These are phyloP conservation scores for Solanum hybrid DNA, from an alignment of 305 asterid genomes.

Conservation along the genomic window DNA sequence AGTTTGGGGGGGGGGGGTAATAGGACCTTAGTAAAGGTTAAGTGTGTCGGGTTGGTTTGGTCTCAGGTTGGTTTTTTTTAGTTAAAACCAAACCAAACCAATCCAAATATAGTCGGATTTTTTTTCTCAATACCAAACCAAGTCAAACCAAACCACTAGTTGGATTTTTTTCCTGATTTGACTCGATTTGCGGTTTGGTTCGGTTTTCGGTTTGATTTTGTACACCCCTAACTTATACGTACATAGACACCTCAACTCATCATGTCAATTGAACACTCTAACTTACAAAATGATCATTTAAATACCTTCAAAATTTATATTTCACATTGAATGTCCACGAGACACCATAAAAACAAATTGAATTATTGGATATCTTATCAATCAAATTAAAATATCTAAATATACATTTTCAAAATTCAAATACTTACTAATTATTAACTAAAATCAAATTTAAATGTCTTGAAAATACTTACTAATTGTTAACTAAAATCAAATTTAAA, in stretches of 20 bases:
- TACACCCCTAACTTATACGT: too few species aligned
- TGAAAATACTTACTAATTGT: neutral
- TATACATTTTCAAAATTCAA: neutral
- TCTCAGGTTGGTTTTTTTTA: too few species aligned
- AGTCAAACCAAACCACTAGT: too few species aligned
- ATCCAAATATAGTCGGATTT: too few species aligned
- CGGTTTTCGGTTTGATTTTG: too few species aligned
- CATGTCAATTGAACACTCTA: neutral
- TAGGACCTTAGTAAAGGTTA: too few species aligned
- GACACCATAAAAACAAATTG: neutral
- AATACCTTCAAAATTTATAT: neutral
- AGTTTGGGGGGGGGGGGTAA: too few species aligned
- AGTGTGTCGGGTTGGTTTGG: too few species aligned
- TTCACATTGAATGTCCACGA: neutral
- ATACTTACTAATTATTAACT: neutral
- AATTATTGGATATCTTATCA: neutral
- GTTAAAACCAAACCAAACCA: too few species aligned
- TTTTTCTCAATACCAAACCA: too few species aligned
- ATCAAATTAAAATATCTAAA: neutral
- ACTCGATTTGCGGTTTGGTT: too few species aligned
- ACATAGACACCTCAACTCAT: neutral
- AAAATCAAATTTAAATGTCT: neutral
- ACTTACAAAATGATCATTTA: neutral
- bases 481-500: neutral
- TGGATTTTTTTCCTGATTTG: too few species aligned